Conservation (phyloP, 2,329 filamentous ascomycete species). For the Apiospora malaysiana region DNA sequence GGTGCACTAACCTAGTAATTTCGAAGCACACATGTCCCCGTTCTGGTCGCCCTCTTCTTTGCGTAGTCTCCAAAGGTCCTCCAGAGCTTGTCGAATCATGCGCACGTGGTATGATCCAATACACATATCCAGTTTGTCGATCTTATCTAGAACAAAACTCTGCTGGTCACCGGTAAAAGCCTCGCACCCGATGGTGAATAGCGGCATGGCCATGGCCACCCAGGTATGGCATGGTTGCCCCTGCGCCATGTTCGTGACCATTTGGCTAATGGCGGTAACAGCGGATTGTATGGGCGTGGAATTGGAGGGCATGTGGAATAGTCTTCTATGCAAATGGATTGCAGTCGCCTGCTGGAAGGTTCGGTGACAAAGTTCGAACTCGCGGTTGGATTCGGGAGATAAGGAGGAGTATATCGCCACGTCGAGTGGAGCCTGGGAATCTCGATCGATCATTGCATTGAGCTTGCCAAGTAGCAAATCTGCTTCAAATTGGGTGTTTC, state of each 20-base stretch:
- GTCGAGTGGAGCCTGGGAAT: constrained; percentile 25
- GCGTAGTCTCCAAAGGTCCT: constrained; percentile 28
- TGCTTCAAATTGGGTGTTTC: constrained; percentile 21
- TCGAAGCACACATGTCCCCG: constrained; percentile 22
- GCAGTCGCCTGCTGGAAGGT: constrained; percentile 32
- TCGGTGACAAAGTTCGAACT: constrained; percentile 31
- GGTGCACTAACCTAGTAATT: background rate
- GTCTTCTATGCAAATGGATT: constrained; percentile 29
- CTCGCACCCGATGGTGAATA: constrained; percentile 33
- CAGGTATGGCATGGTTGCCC: constrained; percentile 29
- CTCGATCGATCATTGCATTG: constrained; percentile 30
- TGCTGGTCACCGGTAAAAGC: constrained; percentile 29
- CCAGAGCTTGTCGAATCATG: constrained; percentile 27
- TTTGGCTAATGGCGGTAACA: constrained; percentile 23
- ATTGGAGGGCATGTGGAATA: constrained; percentile 29
- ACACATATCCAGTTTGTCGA: constrained; percentile 28
- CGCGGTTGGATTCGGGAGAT: constrained; percentile 25
- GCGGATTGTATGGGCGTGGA: constrained; percentile 25
- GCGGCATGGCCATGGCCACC: constrained; percentile 35
- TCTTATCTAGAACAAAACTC: constrained; percentile 29
- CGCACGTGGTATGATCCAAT: constrained; percentile 29
- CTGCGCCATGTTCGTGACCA: constrained; percentile 28
- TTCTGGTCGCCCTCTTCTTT: constrained; percentile 22
- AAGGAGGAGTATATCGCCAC: constrained; percentile 27
- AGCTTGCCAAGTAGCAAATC: constrained; percentile 31